Evolutionary conservation across 2,329 filamentous ascomycete species (phyloP), one percentile per base, ranked within the genome.

Genomic region (Clonostachys chloroleuca): DNA sequence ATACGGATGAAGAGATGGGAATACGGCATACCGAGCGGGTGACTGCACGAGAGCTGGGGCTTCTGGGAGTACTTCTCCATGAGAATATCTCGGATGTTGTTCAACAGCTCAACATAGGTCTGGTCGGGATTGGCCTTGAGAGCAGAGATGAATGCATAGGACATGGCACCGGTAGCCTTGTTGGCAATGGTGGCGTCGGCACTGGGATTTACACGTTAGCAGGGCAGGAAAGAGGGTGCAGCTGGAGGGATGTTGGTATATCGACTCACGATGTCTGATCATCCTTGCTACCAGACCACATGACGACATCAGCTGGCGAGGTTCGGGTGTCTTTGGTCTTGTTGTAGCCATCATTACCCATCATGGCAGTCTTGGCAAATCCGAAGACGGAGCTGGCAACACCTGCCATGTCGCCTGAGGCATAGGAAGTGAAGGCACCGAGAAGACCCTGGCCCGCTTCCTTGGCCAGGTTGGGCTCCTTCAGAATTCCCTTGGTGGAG

Each of bases 221-320:
- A 30, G 24, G 9, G 24, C 24, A 4, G 2, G 24, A 30, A 12
- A 2, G 44, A 48, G 18, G 44, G 46, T 41, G 52, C 61, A 12
- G 10, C 5, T 40, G 5, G 12, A 13, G 20, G 5, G 14, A 5
- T 3, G 12, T 14, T 20, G 7, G 5, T 10, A 10, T 30, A 4
- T 30, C 2, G 34, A 65, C 68, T 58, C 51, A 73, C 85, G 87
- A 92, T 56, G 94, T 99, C 70, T 97, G 94, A 51, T 86, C 83
- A 63, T 99, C 94, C 69, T 96, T 96, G 72, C 89, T 95, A 48
- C 94, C 94, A 51, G 89, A 95, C 87, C 92, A 96, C 89, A 96
- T 95, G 63, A 99, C 83, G 34, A 99, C 94, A 67, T 99, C 94
- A 39, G 94, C 94, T 2, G 92, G 86, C 47, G 87, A 94, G 14